Base-by-base conservation (phyloP, 164 flowering plant species). In the Berberis vulgaris region DNA sequence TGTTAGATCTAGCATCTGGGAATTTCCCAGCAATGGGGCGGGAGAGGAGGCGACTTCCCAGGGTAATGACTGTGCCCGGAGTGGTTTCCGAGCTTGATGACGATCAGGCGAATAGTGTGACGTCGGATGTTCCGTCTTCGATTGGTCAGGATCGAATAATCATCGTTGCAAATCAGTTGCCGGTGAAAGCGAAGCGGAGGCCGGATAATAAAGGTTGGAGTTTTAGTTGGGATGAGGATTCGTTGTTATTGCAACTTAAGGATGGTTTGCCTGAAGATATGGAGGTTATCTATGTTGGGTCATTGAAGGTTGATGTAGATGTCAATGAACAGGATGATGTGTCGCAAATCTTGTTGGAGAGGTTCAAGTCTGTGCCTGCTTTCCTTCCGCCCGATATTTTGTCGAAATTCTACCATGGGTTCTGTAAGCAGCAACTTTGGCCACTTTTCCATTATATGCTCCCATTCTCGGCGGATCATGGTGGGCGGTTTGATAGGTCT, bases 361-460 rank as follows among this genome's bases (percentile, higher is more conserved):
- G 76, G 60, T 87, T 87, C 61, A 87, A 87, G 67, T 87, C 84
- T 70, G 90, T 85, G 0, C 87, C 94, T 0, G 80, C 94, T 11
- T 87, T 85, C 69, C 66, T 87, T 43, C 87, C 94, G 0, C 74
- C 81, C 4, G 84, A 87, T 10, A 77, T 85, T 59, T 71, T 78
- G 63, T 9, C 73, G 0, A 83, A 80, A 67, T 87, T 71, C 63
- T 87, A 87, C 57, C 81, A 82, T 62, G 90, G 90, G 2, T 87
- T 87, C 67, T 87, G 94, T 68, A 87, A 87, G 72, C 82, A 77
- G 66, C 86, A 85, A 44, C 73, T 87, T 60, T 87, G 90, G 94
- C 94, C 90, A 0, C 86, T 87, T 58, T 87, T 87, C 61, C 94
- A 87, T 72, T 87, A 87, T 67, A 87, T 87, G 94, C 80, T 87